These are phyloP conservation scores for Fraxinus xanthoxyloides DNA, from an alignment of 305 asterid species.

Conservation along the genomic window DNA sequence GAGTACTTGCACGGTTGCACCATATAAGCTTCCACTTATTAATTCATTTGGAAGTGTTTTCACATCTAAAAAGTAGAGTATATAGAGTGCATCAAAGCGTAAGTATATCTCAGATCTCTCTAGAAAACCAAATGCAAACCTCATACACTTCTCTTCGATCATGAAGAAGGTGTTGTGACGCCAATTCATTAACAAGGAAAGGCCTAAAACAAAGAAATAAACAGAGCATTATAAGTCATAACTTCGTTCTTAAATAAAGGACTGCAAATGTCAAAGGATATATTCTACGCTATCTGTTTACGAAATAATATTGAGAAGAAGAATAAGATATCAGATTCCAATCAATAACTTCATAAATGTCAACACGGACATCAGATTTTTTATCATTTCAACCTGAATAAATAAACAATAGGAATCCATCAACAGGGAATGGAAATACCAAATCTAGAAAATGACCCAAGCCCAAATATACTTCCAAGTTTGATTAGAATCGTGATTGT, in stretches of 20 bases:
- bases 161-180: constrained; percentile 87
- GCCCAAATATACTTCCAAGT: neutral
- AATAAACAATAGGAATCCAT: neutral
- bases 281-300: neutral
- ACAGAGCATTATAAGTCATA: constrained; percentile 21
- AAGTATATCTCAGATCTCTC: constrained; percentile 1
- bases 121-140: constrained; percentile 46
- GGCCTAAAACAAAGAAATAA: constrained; percentile 57
- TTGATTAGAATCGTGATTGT: neutral
- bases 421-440: neutral
- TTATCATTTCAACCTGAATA: neutral
- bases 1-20: neutral
- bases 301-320: constrained; percentile 3
- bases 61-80: neutral
- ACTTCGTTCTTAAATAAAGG: constrained; percentile 6
- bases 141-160: constrained; percentile 92
- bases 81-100: neutral
- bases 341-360: constrained; percentile 9
- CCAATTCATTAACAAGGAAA: constrained; percentile 90
- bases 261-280: constrained; percentile 8
- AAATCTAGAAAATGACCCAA: neutral
- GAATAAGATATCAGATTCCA: constrained; percentile 4
- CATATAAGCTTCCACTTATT: neutral
- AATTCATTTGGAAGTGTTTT: neutral
- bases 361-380: neutral